Evolutionary conservation across 2,329 filamentous ascomycete genomes (phyloP).

Genomic region (Aspergillus tanneri): DNA sequence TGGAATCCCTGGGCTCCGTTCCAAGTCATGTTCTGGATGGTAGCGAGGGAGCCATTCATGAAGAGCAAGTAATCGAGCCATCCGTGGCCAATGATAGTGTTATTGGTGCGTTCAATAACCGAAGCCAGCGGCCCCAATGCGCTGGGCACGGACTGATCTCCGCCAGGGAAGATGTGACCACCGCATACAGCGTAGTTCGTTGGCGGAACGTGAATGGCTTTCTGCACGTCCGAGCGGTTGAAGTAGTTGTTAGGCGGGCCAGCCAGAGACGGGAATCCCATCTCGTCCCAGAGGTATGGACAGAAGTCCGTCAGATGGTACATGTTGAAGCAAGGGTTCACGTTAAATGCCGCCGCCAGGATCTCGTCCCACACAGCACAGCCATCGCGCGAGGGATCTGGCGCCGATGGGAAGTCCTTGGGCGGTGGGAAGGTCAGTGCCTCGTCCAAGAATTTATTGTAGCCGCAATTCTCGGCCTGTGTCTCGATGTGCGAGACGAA

Average conservation of each 20-base stretch:
- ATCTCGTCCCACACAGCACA: slow-evolving; percentile 62
- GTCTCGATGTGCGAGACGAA: slow-evolving; percentile 41
- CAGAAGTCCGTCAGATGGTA: slow-evolving; percentile 73
- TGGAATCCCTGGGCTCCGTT: slow-evolving; percentile 70
- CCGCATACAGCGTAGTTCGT: slow-evolving; percentile 46
- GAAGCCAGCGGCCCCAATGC: slow-evolving; percentile 53
- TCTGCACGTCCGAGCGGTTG: slow-evolving; percentile 67
- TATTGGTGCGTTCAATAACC: slow-evolving; percentile 70
- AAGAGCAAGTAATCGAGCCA: slow-evolving; percentile 67
- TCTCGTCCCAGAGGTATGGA: slow-evolving; percentile 64
- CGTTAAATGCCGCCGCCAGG: slow-evolving; percentile 51
- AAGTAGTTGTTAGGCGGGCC: slow-evolving; percentile 64
- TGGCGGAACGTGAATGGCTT: slow-evolving; percentile 60
- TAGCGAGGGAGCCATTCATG: slow-evolving; percentile 67
- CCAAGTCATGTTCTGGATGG: slow-evolving; percentile 81
- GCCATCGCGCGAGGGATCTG: slow-evolving; percentile 41
- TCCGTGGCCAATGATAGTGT: slow-evolving; percentile 73
- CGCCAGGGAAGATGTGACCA: slow-evolving; percentile 42
- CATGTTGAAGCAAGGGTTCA: slow-evolving; percentile 77
- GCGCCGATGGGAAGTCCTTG: slow-evolving; percentile 58
- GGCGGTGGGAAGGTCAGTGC: slow-evolving; percentile 65
- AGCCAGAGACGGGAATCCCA: slow-evolving; percentile 68
- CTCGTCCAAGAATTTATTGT: slow-evolving; percentile 43
- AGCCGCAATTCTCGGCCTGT: slow-evolving; percentile 45
- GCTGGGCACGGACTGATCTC: slow-evolving; percentile 50